Conservation (phyloP, 257 asterid species). For the Fraxinus americana region DNA sequence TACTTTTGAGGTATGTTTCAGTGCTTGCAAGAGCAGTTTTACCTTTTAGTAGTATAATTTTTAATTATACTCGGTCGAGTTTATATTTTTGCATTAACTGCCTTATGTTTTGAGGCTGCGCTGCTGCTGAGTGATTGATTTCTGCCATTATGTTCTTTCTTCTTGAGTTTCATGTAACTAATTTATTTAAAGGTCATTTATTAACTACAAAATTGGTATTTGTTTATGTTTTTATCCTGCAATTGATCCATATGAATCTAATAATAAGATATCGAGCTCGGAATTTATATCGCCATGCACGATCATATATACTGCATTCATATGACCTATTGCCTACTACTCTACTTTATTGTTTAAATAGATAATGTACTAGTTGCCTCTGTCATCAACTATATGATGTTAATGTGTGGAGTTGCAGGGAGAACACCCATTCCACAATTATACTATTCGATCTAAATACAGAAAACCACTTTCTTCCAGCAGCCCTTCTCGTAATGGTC, state of each 20-base stretch:
- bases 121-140: slow-evolving; percentile 12
- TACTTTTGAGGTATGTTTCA: slow-evolving; percentile 64
- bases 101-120: slow-evolving; percentile 14
- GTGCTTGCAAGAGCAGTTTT: slow-evolving; percentile 17
- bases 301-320: not conserved
- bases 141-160: not conserved
- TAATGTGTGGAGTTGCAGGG: slow-evolving; percentile 59
- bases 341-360: slow-evolving; percentile 11
- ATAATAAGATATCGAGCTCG: not conserved
- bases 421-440: slow-evolving; percentile 94
- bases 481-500: slow-evolving; percentile 34
- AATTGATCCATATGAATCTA: not conserved
- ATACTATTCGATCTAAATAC: slow-evolving; percentile 78
- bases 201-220: not conserved
- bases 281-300: slow-evolving; percentile 4
- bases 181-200: not conserved
- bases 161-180: slow-evolving; percentile 5
- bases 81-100: not conserved
- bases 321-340: not conserved
- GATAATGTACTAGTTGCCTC: not conserved
- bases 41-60: slow-evolving; percentile 14
- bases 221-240: not conserved
- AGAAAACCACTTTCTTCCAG: slow-evolving; percentile 47
- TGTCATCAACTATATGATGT: slow-evolving; percentile 23
- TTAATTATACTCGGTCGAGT: slow-evolving; percentile 4